Conservation (phyloP, 1,139 yeast species). For the Taphrina flavorubra region DNA sequence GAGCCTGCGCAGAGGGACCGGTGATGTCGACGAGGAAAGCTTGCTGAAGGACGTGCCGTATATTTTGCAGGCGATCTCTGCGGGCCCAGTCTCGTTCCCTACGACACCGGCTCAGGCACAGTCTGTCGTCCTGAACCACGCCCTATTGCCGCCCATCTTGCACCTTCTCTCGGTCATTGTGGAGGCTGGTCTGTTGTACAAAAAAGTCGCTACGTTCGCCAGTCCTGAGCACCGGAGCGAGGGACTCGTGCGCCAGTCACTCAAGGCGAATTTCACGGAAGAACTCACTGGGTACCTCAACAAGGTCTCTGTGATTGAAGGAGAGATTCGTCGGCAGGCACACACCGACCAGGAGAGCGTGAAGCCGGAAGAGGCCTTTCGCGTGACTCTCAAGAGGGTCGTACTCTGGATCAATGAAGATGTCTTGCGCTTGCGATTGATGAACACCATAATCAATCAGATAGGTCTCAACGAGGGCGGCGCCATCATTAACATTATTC, state of each 20-base stretch:
- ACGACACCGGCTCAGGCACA: conserved; percentile 47
- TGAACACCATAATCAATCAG: conserved; percentile 55
- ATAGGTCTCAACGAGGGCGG: conserved; percentile 58
- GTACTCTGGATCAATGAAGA: conserved; percentile 60
- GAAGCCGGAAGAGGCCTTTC: conserved; percentile 46
- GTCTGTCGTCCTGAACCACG: conserved; percentile 58
- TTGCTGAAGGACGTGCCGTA: conserved; percentile 67
- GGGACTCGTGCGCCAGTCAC: conserved; percentile 57
- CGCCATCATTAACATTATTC: conserved; percentile 62
- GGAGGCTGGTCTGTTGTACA: conserved; percentile 76
- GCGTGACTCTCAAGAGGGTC: conserved; percentile 54
- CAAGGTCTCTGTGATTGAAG: conserved; percentile 62
- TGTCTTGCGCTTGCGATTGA: conserved; percentile 63
- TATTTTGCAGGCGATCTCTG: conserved; percentile 74
- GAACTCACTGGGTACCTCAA: conserved; percentile 63
- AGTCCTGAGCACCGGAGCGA: conserved; percentile 50
- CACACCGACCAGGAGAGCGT: conserved; percentile 41
- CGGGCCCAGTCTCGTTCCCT: conserved; percentile 62
- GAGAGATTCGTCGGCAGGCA: conserved; percentile 49
- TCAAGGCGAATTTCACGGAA: conserved; percentile 61
- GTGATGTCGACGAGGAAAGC: conserved; percentile 54
- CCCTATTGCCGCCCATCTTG: conserved; percentile 64
- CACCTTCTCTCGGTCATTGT: conserved; percentile 64
- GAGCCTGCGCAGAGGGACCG: conserved; percentile 43
- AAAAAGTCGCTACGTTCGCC: conserved; percentile 54